Conservation (phyloP, 345 rosid genomes). For the Linum tenue region DNA sequence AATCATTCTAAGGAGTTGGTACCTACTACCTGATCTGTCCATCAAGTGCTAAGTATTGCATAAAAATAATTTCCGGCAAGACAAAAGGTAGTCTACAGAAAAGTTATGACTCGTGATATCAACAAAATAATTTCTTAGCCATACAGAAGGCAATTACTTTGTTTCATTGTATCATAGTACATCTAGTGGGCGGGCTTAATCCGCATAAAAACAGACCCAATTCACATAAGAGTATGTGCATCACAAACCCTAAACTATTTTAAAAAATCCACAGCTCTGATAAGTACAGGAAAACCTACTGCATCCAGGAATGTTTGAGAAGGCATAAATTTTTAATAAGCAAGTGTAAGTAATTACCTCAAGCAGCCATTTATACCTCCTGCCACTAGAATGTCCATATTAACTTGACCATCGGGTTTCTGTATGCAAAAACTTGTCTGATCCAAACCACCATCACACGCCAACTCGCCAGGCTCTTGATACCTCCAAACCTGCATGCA, state of each 20-base stretch:
- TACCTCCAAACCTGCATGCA: conserved; percentile 55
- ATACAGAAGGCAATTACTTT: too few species aligned
- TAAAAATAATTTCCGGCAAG: too few species aligned
- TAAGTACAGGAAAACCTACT: not conserved
- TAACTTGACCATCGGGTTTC: conserved; percentile 43
- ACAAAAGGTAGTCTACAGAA: too few species aligned
- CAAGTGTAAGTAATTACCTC: conserved; percentile 36
- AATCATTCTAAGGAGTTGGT: too few species aligned
- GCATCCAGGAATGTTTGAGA: not conserved
- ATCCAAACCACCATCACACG: conserved; percentile 46
- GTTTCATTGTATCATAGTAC: too few species aligned
- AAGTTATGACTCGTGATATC: too few species aligned
- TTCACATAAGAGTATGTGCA: not conserved
- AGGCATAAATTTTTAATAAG: conserved; percentile 8
- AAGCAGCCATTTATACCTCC: conserved; percentile 48
- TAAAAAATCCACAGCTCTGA: not conserved
- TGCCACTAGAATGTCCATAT: conserved; percentile 34
- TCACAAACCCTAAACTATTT: not conserved
- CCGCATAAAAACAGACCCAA: too few species aligned
- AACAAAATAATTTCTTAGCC: too few species aligned
- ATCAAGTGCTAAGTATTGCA: too few species aligned
- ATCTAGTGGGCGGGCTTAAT: too few species aligned
- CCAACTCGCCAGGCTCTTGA: conserved; percentile 22
- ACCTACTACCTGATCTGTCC: too few species aligned
- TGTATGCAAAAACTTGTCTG: conserved; percentile 27